These are phyloP conservation scores for Neofusicoccum umdonicola DNA, from an alignment of 2,329 filamentous ascomycete species.

Conservation along the genomic window DNA sequence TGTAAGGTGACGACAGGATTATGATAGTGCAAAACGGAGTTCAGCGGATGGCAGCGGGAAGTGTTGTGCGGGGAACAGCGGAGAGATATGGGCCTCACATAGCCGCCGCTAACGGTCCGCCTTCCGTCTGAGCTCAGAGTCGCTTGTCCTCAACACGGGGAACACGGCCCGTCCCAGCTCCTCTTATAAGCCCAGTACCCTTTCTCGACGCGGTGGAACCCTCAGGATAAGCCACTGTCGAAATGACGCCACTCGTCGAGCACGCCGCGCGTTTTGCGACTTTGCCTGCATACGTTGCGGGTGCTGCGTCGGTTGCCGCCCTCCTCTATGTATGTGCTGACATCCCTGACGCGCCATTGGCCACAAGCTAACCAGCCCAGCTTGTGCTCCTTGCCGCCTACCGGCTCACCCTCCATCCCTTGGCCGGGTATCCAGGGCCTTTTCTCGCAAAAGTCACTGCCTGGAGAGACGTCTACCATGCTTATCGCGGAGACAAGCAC, in stretches of 20 bases:
- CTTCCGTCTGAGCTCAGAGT: background rate
- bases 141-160: background rate
- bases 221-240: background rate
- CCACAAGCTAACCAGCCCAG: background rate
- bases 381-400: slow-evolving; percentile 26
- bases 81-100: background rate
- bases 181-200: background rate
- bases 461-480: slow-evolving; percentile 56
- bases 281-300: background rate
- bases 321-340: background rate
- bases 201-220: background rate
- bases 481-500: slow-evolving; percentile 71
- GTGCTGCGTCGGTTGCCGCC: background rate
- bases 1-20: background rate
- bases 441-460: slow-evolving; percentile 37
- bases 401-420: slow-evolving; percentile 43
- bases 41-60: background rate
- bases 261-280: background rate
- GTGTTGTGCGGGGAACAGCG: background rate
- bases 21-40: background rate
- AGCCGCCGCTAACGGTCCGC: slow-evolving; percentile 3
- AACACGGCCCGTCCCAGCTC: background rate
- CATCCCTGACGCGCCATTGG: background rate
- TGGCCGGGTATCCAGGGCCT: slow-evolving; percentile 44
- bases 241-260: background rate